Percentiles rank a stretch among this genome's conserved stretches.
phyloP scores from a whole-genome alignment of 495 filamentous ascomycete species.

The Alectoria sarmentosa region DNA sequence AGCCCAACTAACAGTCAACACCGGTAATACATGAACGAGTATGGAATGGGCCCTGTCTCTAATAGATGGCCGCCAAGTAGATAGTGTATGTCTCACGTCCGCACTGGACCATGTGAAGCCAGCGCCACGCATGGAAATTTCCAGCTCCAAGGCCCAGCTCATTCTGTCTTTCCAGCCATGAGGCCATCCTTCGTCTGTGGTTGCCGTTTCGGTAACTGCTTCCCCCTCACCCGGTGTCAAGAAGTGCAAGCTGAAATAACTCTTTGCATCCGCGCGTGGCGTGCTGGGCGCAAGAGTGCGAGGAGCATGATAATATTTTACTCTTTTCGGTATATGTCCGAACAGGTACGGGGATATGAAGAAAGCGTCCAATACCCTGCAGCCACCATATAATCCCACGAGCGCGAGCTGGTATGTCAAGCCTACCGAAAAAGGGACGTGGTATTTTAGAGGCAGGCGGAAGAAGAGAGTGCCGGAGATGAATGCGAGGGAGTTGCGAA shows the following conservation, averaged over 20 bases:
- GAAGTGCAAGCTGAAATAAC: constrained; percentile 25
- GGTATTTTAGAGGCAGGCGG: constrained; percentile 24
- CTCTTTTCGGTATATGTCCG: constrained; percentile 22
- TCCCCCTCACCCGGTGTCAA: constrained; percentile 16
- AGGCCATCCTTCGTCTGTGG: constrained; percentile 19
- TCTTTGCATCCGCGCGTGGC: constrained; percentile 9
- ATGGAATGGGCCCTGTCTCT: constrained; percentile 22
- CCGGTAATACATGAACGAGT: constrained; percentile 21
- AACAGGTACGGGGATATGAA: constrained; percentile 24
- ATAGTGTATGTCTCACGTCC: constrained; percentile 25
- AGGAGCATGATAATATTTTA: constrained; percentile 23
- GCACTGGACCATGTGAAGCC: constrained; percentile 28
- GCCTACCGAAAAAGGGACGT: constrained; percentile 26
- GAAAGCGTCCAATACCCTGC: constrained; percentile 25
- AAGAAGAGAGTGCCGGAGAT: constrained; percentile 21
- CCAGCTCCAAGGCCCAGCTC: constrained; percentile 26
- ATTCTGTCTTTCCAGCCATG: constrained; percentile 20
- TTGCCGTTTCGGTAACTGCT: constrained; percentile 23
- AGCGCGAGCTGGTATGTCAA: constrained; percentile 28
- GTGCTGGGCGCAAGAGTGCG: constrained; percentile 6
- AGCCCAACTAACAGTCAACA: constrained; percentile 20
- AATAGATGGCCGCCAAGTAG: constrained; percentile 23
- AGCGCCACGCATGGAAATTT: constrained; percentile 25
- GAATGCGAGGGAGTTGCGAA: constrained; percentile 25
- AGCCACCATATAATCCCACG: constrained; percentile 24